Evolutionary conservation across 1,284 basidiomycete genomes (phyloP).

Genomic region (Cutaneotrichosporon sp.): DNA sequence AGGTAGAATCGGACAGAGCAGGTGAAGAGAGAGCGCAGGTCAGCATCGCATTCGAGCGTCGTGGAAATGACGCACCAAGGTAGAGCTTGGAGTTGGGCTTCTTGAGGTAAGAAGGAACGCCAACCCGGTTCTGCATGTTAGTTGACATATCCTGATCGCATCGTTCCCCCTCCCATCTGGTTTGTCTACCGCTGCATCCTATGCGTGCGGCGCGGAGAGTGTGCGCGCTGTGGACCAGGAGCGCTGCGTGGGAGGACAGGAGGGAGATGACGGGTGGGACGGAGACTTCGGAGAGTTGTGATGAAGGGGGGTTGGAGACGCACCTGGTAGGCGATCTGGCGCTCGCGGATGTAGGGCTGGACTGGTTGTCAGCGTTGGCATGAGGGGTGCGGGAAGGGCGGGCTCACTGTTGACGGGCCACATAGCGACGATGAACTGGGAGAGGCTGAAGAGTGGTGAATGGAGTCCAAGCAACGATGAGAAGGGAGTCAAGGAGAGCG

Average conservation of each 20-base stretch:
- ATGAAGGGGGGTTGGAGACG: slow-evolving; percentile 15
- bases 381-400: too few species aligned
- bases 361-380: slow-evolving; percentile 25
- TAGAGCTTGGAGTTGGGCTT: slow-evolving; percentile 39
- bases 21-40: slow-evolving; percentile 3
- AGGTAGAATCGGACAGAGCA: background rate
- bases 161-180: too few species aligned
- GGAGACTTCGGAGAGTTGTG: background rate
- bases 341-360: slow-evolving; percentile 38
- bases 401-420: slow-evolving; percentile 42
- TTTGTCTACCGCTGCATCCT: background rate
- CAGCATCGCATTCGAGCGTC: slow-evolving; percentile 1
- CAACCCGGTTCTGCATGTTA: slow-evolving; percentile 23
- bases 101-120: slow-evolving; percentile 41
- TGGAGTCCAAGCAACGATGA: slow-evolving; percentile 10
- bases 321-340: slow-evolving; percentile 45
- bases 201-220: too few species aligned
- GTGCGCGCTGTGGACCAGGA: too few species aligned
- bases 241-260: background rate
- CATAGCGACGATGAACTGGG: slow-evolving; percentile 23
- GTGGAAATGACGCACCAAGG: slow-evolving; percentile 36
- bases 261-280: background rate
- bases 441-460: slow-evolving; percentile 7
- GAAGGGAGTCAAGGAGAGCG: background rate
- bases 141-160: too few species aligned